Evolutionary conservation across 2,329 filamentous ascomycete genomes (phyloP).

Genomic region (Stachybotrys elegans): DNA sequence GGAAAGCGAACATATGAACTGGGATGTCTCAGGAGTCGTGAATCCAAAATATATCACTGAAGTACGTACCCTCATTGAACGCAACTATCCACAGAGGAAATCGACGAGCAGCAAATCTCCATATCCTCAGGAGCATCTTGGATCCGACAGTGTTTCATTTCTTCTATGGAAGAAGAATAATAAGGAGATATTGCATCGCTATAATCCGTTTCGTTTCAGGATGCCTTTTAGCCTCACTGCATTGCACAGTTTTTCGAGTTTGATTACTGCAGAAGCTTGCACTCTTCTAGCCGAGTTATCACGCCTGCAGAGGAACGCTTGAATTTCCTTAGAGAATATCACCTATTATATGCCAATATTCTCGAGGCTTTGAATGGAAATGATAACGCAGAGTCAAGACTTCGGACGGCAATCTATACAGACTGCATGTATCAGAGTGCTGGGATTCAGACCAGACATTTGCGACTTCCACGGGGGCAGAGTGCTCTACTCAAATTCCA

Average conservation of each 20-base stretch:
- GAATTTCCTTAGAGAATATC: constrained; percentile 1
- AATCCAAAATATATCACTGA: neutral
- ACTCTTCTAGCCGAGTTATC: neutral
- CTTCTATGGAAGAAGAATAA: neutral
- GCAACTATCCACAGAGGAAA: neutral
- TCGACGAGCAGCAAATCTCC: neutral
- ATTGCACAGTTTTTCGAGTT: neutral
- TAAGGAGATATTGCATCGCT: neutral
- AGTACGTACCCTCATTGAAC: neutral
- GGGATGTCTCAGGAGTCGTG: neutral
- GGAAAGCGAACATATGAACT: neutral
- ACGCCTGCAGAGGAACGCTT: neutral
- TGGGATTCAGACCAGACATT: neutral
- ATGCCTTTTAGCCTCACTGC: neutral
- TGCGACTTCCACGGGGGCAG: neutral
- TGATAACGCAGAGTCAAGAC: constrained; percentile 1
- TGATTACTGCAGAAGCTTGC: neutral
- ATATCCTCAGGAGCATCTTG: neutral
- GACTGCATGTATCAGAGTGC: neutral
- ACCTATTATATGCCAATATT: constrained; percentile 1
- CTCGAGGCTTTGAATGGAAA: neutral
- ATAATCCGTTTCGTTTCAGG: constrained; percentile 1
- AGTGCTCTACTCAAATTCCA: neutral
- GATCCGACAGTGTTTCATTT: neutral
- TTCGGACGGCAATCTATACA: neutral